Percentiles rank a stretch among this genome's conserved stretches.
Conservation (phyloP, 2,329 filamentous ascomycete species). For the Apiospora malaysiana region DNA sequence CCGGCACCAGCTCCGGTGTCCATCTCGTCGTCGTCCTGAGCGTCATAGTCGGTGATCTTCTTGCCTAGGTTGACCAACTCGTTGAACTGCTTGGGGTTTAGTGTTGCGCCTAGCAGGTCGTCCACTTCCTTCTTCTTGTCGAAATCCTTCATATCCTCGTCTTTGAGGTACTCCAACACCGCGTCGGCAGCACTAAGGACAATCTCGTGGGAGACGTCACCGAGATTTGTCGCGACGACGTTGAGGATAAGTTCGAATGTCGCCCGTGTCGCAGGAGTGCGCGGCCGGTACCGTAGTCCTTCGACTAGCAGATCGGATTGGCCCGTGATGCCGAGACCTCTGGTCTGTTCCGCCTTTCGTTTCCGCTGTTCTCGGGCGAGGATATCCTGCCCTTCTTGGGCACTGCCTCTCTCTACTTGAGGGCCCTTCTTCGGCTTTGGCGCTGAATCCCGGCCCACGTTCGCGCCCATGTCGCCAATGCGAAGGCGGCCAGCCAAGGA, state of each 20-base stretch:
- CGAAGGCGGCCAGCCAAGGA: conserved; percentile 93
- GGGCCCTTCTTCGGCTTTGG: conserved; percentile 83
- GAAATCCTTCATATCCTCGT: conserved; percentile 94
- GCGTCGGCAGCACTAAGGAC: conserved; percentile 94
- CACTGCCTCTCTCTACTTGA: conserved; percentile 74
- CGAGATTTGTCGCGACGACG: conserved; percentile 84
- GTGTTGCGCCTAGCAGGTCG: conserved; percentile 82
- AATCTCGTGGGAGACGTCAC: conserved; percentile 90
- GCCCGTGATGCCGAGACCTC: conserved; percentile 79
- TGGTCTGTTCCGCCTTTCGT: conserved; percentile 78
- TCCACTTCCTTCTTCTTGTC: conserved; percentile 99
- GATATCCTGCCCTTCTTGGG: conserved; percentile 83
- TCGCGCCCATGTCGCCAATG: conserved; percentile 91
- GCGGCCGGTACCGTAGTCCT: conserved; percentile 88
- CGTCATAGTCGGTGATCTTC: conserved; percentile 98
- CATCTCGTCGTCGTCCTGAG: conserved; percentile 91
- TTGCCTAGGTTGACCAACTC: conserved; percentile 95
- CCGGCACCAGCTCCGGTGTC: conserved; percentile 70
- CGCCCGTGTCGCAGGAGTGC: conserved; percentile 87
- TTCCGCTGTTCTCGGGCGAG: conserved; percentile 85
- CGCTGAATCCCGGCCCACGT: conserved; percentile 78
- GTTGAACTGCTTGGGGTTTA: conserved; percentile 92
- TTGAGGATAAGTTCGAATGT: conserved; percentile 95
- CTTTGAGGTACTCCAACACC: conserved; percentile 88
- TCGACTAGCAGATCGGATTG: conserved; percentile 87